Evolutionary conservation across 805 yeast species (phyloP), one percentile per base, ranked within the genome.

Genomic region (Clavispora vitiphila): DNA sequence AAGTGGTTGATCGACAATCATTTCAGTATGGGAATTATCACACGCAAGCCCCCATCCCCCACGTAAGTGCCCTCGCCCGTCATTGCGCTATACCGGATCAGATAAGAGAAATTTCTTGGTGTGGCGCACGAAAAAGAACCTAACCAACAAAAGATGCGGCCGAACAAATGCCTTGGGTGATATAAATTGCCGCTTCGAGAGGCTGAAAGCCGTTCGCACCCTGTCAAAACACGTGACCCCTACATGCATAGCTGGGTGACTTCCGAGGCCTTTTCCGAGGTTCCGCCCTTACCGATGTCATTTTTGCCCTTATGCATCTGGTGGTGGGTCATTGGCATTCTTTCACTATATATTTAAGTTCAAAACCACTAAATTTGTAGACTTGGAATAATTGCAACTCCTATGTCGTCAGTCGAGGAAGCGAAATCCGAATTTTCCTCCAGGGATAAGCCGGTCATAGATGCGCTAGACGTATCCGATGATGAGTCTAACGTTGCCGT

Each of bases 401-500:
- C 26, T 9, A 29, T 29, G 32, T 29, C 32, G 7, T 15, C 32
- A 10, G 20, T 29, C 7, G 32, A 16, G 19, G 35, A 32, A 26
- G 15, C 16, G 5, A 32, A 32, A 15, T 20, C 35, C 4, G 35
- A 32, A 15, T 20, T 7, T 32, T 34, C 32, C 12, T 29, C 37
- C 15, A 15, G 15, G 12, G 25, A 15, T 15, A 34, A 34, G 27
- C 21, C 6, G 5, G 27, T 25, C 12, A 14, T n/a, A 3, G 37
- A 34, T 7, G 3, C 23, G 8, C 15, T 40, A 11, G 36, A 35
- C 22, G 34, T 39, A n/a, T 47, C 43, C 38, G 54, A 50, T 36
- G 38, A 42, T 30, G 52, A 50, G 39, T 34, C 48, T 24, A 42
- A 41, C 18, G 47, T 48, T 23, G 47, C 47, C n/a, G 60, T 64